Base-by-base conservation (phyloP, 192 early-diverging fungal species). In the Coemansia erecta region DNA sequence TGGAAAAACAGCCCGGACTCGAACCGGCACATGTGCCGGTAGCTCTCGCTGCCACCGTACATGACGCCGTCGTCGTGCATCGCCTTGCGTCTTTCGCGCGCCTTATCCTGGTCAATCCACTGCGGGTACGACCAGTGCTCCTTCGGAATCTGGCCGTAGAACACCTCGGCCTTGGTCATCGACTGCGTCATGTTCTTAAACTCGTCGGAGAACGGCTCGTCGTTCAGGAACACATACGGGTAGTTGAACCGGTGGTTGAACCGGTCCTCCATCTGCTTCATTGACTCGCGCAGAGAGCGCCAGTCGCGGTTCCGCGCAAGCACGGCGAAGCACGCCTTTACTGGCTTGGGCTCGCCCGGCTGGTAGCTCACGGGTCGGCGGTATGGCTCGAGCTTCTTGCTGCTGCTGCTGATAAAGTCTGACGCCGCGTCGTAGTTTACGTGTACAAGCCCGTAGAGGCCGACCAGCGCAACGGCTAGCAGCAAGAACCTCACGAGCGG, bases 171-270 rank as follows among this genome's bases (percentile, higher is more conserved):
- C 2, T 68, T 70, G 19, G 85, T 85, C 62, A 87, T 72, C 0
- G 72, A 76, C 35, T 58, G 66, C 35, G 85, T 83, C 57, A 75
- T 63, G 47, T 82, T 77, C 46, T 82, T 81, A 63, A 94, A 94
- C 55, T 89, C 76, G 2, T 82, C 74, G 1, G 76, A 65, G 47
- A 94, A 92, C 0, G 84, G 84, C 47, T 81, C 71, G 40, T 94
- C 86, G 70, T 93, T 94, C 35, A 94, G 60, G 59, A 92, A 92
- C 24, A 94, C 87, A 61, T 89, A 94, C 0, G 90, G 89, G 63
- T 93, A 94, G 57, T 88, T 81, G 72, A 82, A 92, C 50, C 84
- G 80, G 41, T 66, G 71, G 69, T 94, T 94, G 60, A 92, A 92
- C 44, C 90, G 69, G 57, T 89, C 83, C 60, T 94, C 89, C n/a